Evolutionary conservation across 441 rosid genomes (phyloP).

Genomic region (Macaranga tanarius): DNA sequence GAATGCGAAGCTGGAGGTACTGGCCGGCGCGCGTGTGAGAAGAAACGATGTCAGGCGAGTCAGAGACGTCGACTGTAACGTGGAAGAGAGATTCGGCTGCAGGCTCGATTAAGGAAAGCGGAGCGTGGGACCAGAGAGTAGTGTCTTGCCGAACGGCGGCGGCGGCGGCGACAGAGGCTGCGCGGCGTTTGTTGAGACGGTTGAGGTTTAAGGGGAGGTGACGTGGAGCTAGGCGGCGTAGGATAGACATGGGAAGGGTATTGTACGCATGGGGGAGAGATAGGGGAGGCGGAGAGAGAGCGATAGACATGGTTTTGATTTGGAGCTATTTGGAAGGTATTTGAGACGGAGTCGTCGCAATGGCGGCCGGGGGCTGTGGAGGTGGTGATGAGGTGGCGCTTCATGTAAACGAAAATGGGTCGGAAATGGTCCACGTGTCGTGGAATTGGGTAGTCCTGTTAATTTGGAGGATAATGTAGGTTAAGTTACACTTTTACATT

Average conservation of each 20-base stretch:
- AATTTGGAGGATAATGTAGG: conserved; percentile 11
- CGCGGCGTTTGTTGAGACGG: conserved; percentile 31
- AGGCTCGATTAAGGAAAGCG: conserved; percentile 52
- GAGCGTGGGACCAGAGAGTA: conserved; percentile 68
- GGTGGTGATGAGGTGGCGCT: conserved; percentile 22
- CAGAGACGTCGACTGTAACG: conserved; percentile 66
- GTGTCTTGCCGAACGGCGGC: conserved; percentile 84
- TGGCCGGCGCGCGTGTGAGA: conserved; percentile 77
- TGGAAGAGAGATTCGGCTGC: conserved; percentile 90
- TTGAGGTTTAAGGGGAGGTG: conserved; percentile 12
- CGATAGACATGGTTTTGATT: conserved; percentile 28
- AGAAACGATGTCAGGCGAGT: conserved; percentile 65
- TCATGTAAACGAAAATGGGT: not conserved
- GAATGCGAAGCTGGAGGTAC: conserved; percentile 86
- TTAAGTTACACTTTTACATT: not conserved
- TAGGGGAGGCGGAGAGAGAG: conserved; percentile 19
- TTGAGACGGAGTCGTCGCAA: conserved; percentile 6
- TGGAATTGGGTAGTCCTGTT: not conserved
- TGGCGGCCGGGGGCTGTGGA: conserved; percentile 32
- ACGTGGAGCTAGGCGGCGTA: conserved; percentile 53
- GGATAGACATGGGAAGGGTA: conserved; percentile 69
- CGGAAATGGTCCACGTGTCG: conserved; percentile 34
- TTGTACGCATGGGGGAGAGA: conserved; percentile 49
- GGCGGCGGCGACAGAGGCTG: conserved; percentile 52
- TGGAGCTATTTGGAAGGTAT: conserved; percentile 3